These are phyloP conservation scores for Yamadazyma kitorensis DNA, from an alignment of 805 yeast genomes.

Conservation along the genomic window DNA sequence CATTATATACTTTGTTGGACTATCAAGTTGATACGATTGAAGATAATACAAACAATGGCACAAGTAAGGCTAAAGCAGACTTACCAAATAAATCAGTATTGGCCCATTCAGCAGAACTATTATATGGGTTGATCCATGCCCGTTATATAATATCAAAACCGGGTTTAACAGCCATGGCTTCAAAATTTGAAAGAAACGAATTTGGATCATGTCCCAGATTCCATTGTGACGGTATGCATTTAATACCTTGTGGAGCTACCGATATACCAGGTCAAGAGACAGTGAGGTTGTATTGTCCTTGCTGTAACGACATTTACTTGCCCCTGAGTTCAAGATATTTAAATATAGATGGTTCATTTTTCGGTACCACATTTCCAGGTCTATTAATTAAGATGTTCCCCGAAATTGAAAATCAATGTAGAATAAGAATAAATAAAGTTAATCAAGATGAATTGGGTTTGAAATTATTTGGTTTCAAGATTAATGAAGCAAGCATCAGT, in stretches of 20 bases:
- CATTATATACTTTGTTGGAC: constrained; percentile 86
- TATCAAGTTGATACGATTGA: constrained; percentile 58
- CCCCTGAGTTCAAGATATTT: constrained; percentile 85
- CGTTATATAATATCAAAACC: constrained; percentile 84
- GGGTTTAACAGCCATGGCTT: constrained; percentile 90
- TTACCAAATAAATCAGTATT: constrained; percentile 70
- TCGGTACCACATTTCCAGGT: constrained; percentile 95
- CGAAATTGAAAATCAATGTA: constrained; percentile 79
- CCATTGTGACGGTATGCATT: constrained; percentile 83
- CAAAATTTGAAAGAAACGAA: constrained; percentile 82
- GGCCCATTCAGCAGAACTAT: constrained; percentile 85
- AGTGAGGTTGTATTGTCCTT: constrained; percentile 89
- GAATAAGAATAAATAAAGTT: constrained; percentile 45
- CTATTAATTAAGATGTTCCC: constrained; percentile 86
- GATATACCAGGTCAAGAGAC: constrained; percentile 92
- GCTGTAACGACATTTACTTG: constrained; percentile 86
- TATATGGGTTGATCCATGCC: constrained; percentile 94
- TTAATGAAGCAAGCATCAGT: constrained; percentile 66
- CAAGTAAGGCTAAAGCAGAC: constrained; percentile 23
- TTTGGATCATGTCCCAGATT: constrained; percentile 93
- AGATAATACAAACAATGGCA: constrained; percentile 21
- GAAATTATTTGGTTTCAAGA: constrained; percentile 82
- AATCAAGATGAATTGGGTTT: constrained; percentile 61
- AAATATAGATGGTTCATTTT: constrained; percentile 93
- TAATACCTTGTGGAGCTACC: constrained; percentile 87